phyloP scores from a whole-genome alignment of 164 flowering plant genomes.

The Kalanchoe fedtschenkoi region DNA sequence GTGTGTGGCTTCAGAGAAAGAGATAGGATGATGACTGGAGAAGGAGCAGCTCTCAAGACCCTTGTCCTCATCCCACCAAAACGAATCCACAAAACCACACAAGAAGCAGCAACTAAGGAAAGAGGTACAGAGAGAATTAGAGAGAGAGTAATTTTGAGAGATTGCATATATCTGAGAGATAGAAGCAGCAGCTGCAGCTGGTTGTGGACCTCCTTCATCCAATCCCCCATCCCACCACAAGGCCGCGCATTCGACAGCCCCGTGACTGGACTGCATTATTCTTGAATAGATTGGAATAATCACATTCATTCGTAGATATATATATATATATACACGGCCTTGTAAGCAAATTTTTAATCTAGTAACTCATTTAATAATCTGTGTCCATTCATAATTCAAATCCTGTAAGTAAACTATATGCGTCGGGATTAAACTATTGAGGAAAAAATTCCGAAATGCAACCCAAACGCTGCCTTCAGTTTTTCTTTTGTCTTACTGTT shows the following conservation, averaged over 20 bases:
- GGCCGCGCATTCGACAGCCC: neutral
- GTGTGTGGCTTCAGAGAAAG: neutral
- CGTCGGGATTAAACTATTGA: neutral
- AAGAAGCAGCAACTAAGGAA: slow-evolving; percentile 1
- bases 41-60: neutral
- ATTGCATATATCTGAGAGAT: slow-evolving; percentile 1
- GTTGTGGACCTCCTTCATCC: neutral
- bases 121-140: neutral
- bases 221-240: slow-evolving; percentile 1
- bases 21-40: neutral
- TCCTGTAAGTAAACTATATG: too few species aligned
- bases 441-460: neutral
- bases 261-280: neutral
- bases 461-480: neutral
- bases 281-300: neutral
- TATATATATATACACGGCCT: too few species aligned
- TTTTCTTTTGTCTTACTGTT: slow-evolving; percentile 5
- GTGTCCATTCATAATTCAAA: too few species aligned
- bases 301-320: neutral
- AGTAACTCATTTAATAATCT: neutral
- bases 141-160: neutral
- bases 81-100: slow-evolving; percentile 4
- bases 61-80: neutral
- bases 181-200: slow-evolving; percentile 4
- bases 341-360: neutral